Percentiles rank a stretch among this genome's conserved stretches.
Evolutionary conservation across 2,329 filamentous ascomycete species (phyloP).

Genomic region (Ophiostoma ips): DNA sequence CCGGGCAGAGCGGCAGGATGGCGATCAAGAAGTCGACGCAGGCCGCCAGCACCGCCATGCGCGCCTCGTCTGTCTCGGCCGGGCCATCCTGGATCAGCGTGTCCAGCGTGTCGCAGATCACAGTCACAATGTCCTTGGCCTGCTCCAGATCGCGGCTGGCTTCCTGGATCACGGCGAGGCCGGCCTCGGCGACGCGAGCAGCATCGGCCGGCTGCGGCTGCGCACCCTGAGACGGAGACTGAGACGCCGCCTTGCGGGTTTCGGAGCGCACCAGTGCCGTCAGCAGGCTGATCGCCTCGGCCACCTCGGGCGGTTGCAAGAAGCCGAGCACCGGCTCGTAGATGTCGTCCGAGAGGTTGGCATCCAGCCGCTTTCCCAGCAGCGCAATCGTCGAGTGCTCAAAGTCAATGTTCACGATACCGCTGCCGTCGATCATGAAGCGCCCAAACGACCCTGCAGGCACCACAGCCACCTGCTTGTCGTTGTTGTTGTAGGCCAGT

Average conservation of each 20-base stretch:
- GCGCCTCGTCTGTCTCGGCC: constrained; percentile 43
- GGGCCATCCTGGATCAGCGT: constrained; percentile 45
- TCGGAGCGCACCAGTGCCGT: constrained; percentile 51
- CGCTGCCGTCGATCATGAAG: constrained; percentile 65
- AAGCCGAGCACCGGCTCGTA: constrained; percentile 38
- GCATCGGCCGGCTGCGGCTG: constrained; percentile 11
- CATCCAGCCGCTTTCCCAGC: constrained; percentile 61
- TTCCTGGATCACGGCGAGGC: constrained; percentile 41
- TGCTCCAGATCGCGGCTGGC: constrained; percentile 39
- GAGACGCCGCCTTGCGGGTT: constrained; percentile 25
- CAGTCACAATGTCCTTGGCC: constrained; percentile 61
- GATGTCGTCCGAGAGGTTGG: constrained; percentile 44
- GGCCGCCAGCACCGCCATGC: constrained; percentile 51
- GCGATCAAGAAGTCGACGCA: constrained; percentile 71
- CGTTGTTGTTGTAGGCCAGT: constrained; percentile 30
- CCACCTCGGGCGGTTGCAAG: constrained; percentile 46
- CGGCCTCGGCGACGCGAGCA: constrained; percentile 18
- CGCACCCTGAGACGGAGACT: too few relatives aligned
- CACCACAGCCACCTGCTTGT: constrained; percentile 36
- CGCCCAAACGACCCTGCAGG: constrained; percentile 52
- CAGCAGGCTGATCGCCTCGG: constrained; percentile 62
- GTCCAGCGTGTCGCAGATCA: constrained; percentile 79
- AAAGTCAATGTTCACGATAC: constrained; percentile 64
- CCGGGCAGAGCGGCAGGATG: constrained; percentile 60
- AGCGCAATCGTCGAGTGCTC: constrained; percentile 68